These are phyloP conservation scores for Groenewaldozyma auringiensis DNA, from an alignment of 1,139 yeast species.

Conservation along the genomic window DNA sequence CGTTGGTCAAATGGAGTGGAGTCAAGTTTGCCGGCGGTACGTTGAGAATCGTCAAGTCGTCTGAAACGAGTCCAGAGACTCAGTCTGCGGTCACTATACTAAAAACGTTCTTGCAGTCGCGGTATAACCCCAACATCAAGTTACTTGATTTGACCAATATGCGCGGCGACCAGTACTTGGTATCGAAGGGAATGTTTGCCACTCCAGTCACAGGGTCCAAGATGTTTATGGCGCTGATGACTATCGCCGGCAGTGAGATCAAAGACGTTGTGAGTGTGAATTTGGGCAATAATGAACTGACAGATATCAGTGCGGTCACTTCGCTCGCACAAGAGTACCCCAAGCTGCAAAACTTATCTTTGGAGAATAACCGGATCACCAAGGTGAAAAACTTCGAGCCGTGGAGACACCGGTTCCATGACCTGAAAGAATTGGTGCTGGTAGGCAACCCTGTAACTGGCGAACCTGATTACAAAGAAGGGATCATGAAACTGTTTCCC, in stretches of 20 bases:
- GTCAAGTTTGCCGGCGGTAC: slow-evolving; percentile 73
- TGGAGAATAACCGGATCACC: slow-evolving; percentile 64
- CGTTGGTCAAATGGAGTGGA: slow-evolving; percentile 59
- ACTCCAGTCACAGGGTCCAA: slow-evolving; percentile 55
- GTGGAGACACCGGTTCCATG: slow-evolving; percentile 71
- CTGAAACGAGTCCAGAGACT: slow-evolving; percentile 16
- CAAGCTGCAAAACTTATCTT: slow-evolving; percentile 61
- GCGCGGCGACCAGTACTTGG: slow-evolving; percentile 56
- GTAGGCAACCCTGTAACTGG: slow-evolving; percentile 67
- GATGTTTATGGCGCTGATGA: slow-evolving; percentile 88
- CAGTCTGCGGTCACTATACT: slow-evolving; percentile 48
- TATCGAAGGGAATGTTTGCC: slow-evolving; percentile 58
- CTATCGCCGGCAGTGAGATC: slow-evolving; percentile 53
- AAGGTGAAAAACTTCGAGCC: slow-evolving; percentile 55
- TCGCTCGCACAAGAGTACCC: slow-evolving; percentile 74
- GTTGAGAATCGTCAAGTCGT: slow-evolving; percentile 41
- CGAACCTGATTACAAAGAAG: slow-evolving; percentile 47
- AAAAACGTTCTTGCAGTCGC: slow-evolving; percentile 49
- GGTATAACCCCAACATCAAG: slow-evolving; percentile 59
- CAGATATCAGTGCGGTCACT: slow-evolving; percentile 55
- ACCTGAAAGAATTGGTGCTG: slow-evolving; percentile 66
- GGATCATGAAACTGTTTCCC: slow-evolving; percentile 68
- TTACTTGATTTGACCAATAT: slow-evolving; percentile 67
- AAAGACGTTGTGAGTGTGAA: slow-evolving; percentile 64
- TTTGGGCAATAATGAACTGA: slow-evolving; percentile 60